A percentile compares a stretch with the other conserved stretches of the same genome.
phyloP scores from a whole-genome alignment of 108 stramenopile genomes.

The Skeletonema costatum region DNA sequence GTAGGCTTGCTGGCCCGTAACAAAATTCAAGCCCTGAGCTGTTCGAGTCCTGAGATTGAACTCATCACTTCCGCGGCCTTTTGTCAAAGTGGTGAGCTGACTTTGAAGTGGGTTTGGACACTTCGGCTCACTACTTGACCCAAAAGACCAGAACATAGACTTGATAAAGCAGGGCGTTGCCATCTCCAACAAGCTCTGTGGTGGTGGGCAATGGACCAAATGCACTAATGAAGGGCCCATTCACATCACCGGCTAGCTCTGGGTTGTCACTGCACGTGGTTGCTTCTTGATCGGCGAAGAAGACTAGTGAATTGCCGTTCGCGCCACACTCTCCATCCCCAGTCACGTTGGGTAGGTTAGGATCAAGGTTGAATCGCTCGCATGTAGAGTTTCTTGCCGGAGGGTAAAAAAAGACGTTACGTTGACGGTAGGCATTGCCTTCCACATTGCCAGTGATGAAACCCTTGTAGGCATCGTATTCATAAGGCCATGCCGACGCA shows the following conservation, averaged over 20 bases:
- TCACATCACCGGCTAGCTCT: too few species aligned
- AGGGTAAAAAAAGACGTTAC: constrained; percentile 55
- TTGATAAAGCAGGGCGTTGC: constrained; percentile 56
- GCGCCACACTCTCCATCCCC: constrained; percentile 46
- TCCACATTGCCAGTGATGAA: constrained; percentile 37
- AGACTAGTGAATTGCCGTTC: constrained; percentile 48
- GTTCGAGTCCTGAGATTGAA: constrained; percentile 29
- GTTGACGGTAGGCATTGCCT: constrained; percentile 49
- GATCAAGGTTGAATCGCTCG: background rate
- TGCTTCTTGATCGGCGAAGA: constrained; percentile 45
- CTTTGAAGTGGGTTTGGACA: constrained; percentile 38
- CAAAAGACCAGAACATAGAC: constrained; percentile 1
- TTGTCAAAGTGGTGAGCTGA: constrained; percentile 49
- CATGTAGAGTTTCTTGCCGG: constrained; percentile 22
- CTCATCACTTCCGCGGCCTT: background rate
- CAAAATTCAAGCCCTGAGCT: constrained; percentile 41
- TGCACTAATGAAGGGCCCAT: constrained; percentile 30
- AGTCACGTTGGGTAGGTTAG: constrained; percentile 4
- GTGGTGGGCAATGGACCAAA: constrained; percentile 12
- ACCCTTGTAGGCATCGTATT: constrained; percentile 28
- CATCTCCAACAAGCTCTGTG: constrained; percentile 32
- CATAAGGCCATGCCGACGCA: constrained; percentile 32
- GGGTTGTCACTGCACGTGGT: constrained; percentile 10
- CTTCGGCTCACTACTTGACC: too few species aligned
- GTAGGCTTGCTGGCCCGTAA: constrained; percentile 3